Evolutionary conservation across 805 yeast genomes (phyloP).

Genomic region (Starmerella scarabaei): DNA sequence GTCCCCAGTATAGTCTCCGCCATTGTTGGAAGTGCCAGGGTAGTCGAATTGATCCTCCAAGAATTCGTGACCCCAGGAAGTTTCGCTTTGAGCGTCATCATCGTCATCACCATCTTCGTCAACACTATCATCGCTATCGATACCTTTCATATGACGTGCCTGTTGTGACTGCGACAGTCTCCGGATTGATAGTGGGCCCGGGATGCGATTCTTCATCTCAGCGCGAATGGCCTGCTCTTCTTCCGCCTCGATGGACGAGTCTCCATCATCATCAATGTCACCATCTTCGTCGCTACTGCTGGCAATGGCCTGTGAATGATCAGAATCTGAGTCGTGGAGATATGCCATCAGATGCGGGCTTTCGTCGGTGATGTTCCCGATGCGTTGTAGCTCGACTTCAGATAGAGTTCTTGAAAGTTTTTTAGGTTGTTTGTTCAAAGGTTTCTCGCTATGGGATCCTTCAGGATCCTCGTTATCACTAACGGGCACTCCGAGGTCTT

Average conservation of each 20-base stretch:
- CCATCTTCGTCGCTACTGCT: slow-evolving; percentile 24
- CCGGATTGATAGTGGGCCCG: slow-evolving; percentile 14
- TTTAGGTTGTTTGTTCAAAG: not conserved
- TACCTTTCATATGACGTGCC: not conserved
- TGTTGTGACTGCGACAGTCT: slow-evolving; percentile 14
- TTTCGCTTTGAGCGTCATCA: slow-evolving; percentile 15
- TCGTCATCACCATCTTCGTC: slow-evolving; percentile 24
- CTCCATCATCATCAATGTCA: slow-evolving; percentile 35
- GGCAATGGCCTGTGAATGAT: slow-evolving; percentile 13
- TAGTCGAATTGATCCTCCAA: slow-evolving; percentile 18
- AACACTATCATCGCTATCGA: slow-evolving; percentile 18
- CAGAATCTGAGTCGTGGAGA: slow-evolving; percentile 11
- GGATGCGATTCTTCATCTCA: slow-evolving; percentile 13
- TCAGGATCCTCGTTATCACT: slow-evolving; percentile 58
- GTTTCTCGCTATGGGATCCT: too few species aligned
- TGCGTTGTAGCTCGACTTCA: slow-evolving; percentile 8
- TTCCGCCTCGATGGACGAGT: slow-evolving; percentile 27
- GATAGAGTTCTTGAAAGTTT: not conserved
- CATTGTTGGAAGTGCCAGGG: not conserved
- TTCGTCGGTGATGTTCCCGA: slow-evolving; percentile 7
- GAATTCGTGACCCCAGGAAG: slow-evolving; percentile 21
- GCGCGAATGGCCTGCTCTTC: slow-evolving; percentile 31
- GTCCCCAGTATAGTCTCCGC: not conserved
- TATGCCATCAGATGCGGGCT: slow-evolving; percentile 8
- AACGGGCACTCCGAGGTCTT: slow-evolving; percentile 33